Conservation (phyloP, 257 asterid genomes). For the Anisodus acutangulus region DNA sequence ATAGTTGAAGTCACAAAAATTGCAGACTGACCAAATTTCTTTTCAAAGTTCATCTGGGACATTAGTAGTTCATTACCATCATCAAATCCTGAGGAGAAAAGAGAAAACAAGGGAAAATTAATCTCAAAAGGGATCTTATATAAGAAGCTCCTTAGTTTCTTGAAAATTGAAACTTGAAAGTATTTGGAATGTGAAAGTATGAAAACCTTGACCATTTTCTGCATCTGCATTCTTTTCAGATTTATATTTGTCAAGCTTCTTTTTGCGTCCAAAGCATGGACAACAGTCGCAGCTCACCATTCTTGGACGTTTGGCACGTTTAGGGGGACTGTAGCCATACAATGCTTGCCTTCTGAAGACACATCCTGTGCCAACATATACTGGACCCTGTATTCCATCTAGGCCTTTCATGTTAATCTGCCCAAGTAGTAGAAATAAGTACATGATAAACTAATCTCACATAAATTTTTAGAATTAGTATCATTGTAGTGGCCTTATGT, state of each 20-base stretch:
- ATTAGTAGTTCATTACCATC: constrained; percentile 76
- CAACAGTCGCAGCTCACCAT: constrained; percentile 94
- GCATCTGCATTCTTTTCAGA: constrained; percentile 56
- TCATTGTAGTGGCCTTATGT: neutral
- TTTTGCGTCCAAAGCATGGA: constrained; percentile 85
- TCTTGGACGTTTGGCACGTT: constrained; percentile 75
- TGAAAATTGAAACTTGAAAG: constrained; percentile 2
- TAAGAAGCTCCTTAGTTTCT: neutral
- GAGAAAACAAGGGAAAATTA: constrained; percentile 24
- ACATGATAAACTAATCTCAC: neutral
- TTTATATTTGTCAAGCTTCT: constrained; percentile 62
- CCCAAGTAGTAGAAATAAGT: constrained; percentile 23
- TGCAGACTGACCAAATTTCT: constrained; percentile 93
- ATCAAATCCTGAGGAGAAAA: constrained; percentile 58
- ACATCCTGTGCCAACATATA: constrained; percentile 93
- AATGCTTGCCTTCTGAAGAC: constrained; percentile 87
- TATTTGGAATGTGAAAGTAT: constrained; percentile 16
- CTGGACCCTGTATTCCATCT: constrained; percentile 96
- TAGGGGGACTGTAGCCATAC: constrained; percentile 89
- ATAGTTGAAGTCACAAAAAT: constrained; percentile 87
- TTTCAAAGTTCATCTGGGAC: constrained; percentile 96
- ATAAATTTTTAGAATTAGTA: neutral
- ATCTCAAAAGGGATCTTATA: constrained; percentile 5
- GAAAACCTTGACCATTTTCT: constrained; percentile 61
- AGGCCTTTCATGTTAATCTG: constrained; percentile 95